phyloP scores from a whole-genome alignment of 805 yeast genomes.

The Myxozyma udenii region DNA sequence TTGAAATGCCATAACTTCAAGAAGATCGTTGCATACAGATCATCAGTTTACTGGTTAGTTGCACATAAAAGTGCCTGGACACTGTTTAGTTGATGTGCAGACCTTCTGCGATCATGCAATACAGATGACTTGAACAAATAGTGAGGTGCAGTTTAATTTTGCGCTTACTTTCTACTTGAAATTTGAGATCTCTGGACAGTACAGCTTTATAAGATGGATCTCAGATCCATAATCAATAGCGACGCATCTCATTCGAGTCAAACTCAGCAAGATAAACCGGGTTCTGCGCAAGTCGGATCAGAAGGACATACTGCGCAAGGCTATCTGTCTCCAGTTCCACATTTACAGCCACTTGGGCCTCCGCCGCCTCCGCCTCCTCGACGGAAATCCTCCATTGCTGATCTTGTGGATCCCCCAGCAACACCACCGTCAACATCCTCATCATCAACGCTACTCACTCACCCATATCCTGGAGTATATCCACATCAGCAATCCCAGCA shows the following conservation, averaged over 20 bases:
- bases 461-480: background rate
- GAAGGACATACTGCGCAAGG: background rate
- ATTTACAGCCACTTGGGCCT: background rate
- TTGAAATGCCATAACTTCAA: too few species aligned
- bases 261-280: too few species aligned
- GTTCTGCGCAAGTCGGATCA: background rate
- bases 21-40: too few species aligned
- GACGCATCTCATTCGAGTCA: slow-evolving; percentile 6
- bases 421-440: slow-evolving; percentile 8
- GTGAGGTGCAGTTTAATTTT: too few species aligned
- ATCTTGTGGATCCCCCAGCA: slow-evolving; percentile 15
- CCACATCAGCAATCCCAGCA: background rate
- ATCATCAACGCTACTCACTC: background rate
- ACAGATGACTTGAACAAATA: too few species aligned
- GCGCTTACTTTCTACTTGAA: too few species aligned
- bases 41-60: too few species aligned
- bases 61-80: too few species aligned
- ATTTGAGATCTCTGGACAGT: too few species aligned
- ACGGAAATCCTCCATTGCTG: slow-evolving; percentile 18
- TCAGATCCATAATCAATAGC: slow-evolving; percentile 17
- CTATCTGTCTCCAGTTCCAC: background rate
- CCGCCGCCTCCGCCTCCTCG: slow-evolving; percentile 11
- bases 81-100: too few species aligned
- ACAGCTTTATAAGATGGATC: too few species aligned
- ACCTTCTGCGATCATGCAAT: too few species aligned